Conservation (phyloP, 768 basidiomycete species). For the Cubamyces sp. region DNA sequence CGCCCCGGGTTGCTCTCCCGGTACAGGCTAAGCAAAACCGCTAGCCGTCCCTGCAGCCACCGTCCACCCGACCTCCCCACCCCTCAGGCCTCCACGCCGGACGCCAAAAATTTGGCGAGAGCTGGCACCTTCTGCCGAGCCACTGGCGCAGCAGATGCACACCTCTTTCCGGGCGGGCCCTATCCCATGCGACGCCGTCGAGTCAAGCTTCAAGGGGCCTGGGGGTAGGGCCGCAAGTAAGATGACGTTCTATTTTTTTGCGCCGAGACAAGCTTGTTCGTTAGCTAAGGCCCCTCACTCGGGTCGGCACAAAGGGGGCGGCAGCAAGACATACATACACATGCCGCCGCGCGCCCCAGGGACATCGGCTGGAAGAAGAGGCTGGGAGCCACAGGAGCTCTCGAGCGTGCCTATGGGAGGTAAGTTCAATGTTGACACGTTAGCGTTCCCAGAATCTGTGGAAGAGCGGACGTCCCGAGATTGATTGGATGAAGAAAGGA, state of each 20-base stretch:
- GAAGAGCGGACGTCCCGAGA: background rate
- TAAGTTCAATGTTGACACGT: too few species aligned
- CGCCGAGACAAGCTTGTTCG: constrained; percentile 3
- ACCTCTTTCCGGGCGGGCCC: background rate
- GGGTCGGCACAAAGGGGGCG: constrained; percentile 4
- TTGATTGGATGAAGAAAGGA: background rate
- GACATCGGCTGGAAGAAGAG: background rate
- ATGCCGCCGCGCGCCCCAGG: background rate
- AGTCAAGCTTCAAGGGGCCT: background rate
- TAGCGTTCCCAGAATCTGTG: background rate
- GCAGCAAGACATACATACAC: background rate
- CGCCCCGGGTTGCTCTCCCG: background rate
- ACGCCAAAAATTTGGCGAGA: constrained; percentile 1
- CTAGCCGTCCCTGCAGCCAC: constrained; percentile 5
- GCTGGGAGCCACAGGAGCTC: too few species aligned
- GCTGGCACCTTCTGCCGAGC: constrained; percentile 15
- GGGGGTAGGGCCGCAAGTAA: background rate
- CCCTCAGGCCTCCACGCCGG: background rate
- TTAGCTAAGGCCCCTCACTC: background rate
- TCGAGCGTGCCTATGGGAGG: too few species aligned
- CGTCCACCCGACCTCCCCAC: background rate
- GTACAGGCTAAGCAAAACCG: constrained; percentile 13
- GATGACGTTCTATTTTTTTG: constrained; percentile 1
- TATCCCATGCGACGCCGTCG: background rate
- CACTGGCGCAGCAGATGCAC: constrained; percentile 5